Evolutionary conservation across 495 filamentous ascomycete species (phyloP), one percentile per base, ranked within the genome.

Genomic region (Melanomma pulvis-pyrius): DNA sequence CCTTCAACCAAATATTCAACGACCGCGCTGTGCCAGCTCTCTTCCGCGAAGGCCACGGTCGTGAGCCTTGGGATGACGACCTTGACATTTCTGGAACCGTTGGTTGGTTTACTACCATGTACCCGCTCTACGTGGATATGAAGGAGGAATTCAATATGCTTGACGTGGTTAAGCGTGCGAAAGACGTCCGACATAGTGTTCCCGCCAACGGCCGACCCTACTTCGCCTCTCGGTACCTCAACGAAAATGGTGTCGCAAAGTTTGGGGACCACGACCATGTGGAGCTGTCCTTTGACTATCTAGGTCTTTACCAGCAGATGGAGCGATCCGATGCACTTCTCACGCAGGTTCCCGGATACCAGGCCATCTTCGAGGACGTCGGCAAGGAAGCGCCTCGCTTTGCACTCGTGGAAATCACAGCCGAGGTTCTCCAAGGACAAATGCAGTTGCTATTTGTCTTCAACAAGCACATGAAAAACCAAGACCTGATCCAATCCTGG

Each of bases 41-140:
- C 2, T 68, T 62, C 59, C 36, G 52, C 12, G 65, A 63, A 63
- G 65, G 65, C 2, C 65, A 68, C 32, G 65, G 65, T 11, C 59
- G 65, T 13, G 65, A 68, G 46, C 52, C 59, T 25, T 68, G 59
- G 59, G 53, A 68, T 50, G 58, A 62, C 21, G 49, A 62, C 15
- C 51, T 68, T 25, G 65, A 68, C 32, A 58, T 68, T 19, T 62
- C 59, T 29, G 41, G 65, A 19, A 68, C 59, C 25, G 65, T 68
- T 0, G 65, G 65, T 4, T 68, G 65, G 65, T 68, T 68, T 46
- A 68, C 65, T 12, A 68, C 65, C 28, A 68, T 68, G 65, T 68
- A 68, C 52, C 65, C 65, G 17, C 59, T 68, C 28, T 62, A 56
- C 24, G 59, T 63, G 1, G 52, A 34, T 15, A 39, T 62, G 21